A percentile compares a stretch with the other conserved stretches of the same genome.
These are phyloP conservation scores for Penicillium freii DNA, from an alignment of 2,329 filamentous ascomycete genomes.

Conservation along the genomic window DNA sequence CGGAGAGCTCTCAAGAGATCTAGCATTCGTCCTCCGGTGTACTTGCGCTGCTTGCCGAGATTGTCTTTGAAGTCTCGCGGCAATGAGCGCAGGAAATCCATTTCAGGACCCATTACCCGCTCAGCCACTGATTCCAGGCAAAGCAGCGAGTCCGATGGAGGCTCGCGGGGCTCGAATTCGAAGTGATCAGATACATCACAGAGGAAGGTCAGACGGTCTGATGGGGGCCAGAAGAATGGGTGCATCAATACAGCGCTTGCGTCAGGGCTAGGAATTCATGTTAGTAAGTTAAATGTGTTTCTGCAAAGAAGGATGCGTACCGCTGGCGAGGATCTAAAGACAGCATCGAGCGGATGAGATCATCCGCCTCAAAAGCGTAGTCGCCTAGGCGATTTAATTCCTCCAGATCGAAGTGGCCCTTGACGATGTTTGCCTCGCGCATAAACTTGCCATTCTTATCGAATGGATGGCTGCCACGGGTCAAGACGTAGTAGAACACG, in stretches of 20 bases:
- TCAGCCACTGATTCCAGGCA: slow-evolving; percentile 54
- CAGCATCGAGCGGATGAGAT: slow-evolving; percentile 82
- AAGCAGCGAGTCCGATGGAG: slow-evolving; percentile 66
- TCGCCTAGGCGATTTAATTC: slow-evolving; percentile 74
- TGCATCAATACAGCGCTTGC: slow-evolving; percentile 82
- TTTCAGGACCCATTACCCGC: slow-evolving; percentile 51
- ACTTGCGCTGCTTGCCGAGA: slow-evolving; percentile 91
- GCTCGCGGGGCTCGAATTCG: slow-evolving; percentile 84
- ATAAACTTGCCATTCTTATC: slow-evolving; percentile 93
- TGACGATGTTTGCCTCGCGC: slow-evolving; percentile 95
- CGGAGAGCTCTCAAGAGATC: slow-evolving; percentile 84
- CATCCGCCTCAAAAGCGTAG: slow-evolving; percentile 80
- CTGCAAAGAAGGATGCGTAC: neutral
- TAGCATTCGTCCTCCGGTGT: slow-evolving; percentile 77
- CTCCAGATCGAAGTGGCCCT: slow-evolving; percentile 72
- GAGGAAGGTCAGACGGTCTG: slow-evolving; percentile 87
- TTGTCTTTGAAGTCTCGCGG: slow-evolving; percentile 83
- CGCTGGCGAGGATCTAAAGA: slow-evolving; percentile 61
- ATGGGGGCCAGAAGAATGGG: slow-evolving; percentile 93
- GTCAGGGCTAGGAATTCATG: slow-evolving; percentile 51
- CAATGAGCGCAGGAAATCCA: slow-evolving; percentile 75
- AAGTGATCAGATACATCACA: slow-evolving; percentile 96
- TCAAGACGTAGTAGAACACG: slow-evolving; percentile 99
- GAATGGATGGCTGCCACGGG: slow-evolving; percentile 86
- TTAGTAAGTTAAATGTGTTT: neutral